Evolutionary conservation across 805 yeast genomes (phyloP).

Genomic region (Yarrowia divulgata): DNA sequence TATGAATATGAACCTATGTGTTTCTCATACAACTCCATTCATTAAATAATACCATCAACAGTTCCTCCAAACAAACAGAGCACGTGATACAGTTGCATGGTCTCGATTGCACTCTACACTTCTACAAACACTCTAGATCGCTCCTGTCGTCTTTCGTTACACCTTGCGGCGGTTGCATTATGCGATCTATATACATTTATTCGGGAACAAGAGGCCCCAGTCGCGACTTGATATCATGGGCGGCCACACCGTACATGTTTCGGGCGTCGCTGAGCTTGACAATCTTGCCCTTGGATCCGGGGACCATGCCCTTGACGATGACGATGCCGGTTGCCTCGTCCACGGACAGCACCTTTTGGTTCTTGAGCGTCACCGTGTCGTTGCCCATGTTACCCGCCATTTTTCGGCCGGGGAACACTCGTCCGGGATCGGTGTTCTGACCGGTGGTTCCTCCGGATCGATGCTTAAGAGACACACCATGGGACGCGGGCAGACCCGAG

Average conservation of each 20-base stretch:
- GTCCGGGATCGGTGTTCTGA: slow-evolving; percentile 93
- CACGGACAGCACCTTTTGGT: slow-evolving; percentile 75
- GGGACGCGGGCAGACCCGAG: slow-evolving; percentile 87
- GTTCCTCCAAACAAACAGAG: too few species aligned
- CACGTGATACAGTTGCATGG: too few species aligned
- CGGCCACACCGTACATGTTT: slow-evolving; percentile 38
- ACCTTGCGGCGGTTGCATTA: background rate
- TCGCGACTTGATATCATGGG: slow-evolving; percentile 33
- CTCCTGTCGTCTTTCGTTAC: too few species aligned
- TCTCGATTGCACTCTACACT: too few species aligned
- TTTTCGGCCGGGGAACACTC: slow-evolving; percentile 94
- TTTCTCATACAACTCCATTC: too few species aligned
- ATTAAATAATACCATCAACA: too few species aligned
- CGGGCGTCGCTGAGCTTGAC: slow-evolving; percentile 79
- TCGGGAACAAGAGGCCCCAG: slow-evolving; percentile 37
- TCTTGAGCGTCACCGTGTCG: slow-evolving; percentile 72
- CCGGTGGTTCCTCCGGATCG: slow-evolving; percentile 98
- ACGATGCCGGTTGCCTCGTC: slow-evolving; percentile 83
- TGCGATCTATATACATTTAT: slow-evolving; percentile 27
- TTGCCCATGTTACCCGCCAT: slow-evolving; percentile 99
- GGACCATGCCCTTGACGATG: slow-evolving; percentile 84
- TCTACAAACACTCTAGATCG: too few species aligned
- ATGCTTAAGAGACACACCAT: slow-evolving; percentile 93
- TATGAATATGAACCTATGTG: too few species aligned
- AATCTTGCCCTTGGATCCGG: slow-evolving; percentile 82